phyloP scores from a whole-genome alignment of 2,329 filamentous ascomycete genomes.

The Aspergillus hiratsukae region DNA sequence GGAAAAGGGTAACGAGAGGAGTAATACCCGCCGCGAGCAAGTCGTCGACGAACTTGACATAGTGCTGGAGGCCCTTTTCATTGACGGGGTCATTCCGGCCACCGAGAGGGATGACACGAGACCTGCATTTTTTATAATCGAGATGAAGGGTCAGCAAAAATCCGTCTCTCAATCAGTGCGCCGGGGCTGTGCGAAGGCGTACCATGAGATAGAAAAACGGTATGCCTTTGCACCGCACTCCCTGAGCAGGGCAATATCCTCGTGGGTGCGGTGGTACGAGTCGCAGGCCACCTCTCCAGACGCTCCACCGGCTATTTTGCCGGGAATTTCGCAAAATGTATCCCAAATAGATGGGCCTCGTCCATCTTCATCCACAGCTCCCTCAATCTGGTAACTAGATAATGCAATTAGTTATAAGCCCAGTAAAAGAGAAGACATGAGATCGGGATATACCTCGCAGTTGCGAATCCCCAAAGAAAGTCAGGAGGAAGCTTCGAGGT shows the following conservation, averaged over 20 bases:
- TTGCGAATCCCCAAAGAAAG: slow-evolving; percentile 77
- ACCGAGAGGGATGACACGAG: slow-evolving; percentile 79
- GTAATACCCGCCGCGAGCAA: slow-evolving; percentile 70
- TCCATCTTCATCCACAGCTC: slow-evolving; percentile 67
- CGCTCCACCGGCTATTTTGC: slow-evolving; percentile 75
- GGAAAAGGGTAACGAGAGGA: slow-evolving; percentile 78
- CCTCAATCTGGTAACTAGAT: slow-evolving; percentile 80
- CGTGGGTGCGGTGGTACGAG: slow-evolving; percentile 73
- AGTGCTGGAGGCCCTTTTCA: slow-evolving; percentile 70
- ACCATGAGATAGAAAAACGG: slow-evolving; percentile 78
- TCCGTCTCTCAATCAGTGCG: not conserved
- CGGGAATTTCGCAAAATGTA: slow-evolving; percentile 73
- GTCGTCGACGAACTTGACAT: slow-evolving; percentile 73
- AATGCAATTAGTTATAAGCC: slow-evolving; percentile 1
- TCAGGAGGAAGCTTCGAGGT: slow-evolving; percentile 54
- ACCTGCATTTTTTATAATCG: slow-evolving; percentile 28
- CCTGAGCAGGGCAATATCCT: slow-evolving; percentile 76
- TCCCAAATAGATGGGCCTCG: slow-evolving; percentile 85
- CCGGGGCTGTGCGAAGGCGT: not conserved
- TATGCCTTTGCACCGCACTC: slow-evolving; percentile 68
- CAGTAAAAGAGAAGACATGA: not conserved
- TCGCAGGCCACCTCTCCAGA: slow-evolving; percentile 77
- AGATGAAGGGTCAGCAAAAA: not conserved
- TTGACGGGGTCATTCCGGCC: slow-evolving; percentile 79
- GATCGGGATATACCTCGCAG: slow-evolving; percentile 55